phyloP scores from a whole-genome alignment of 768 basidiomycete genomes.

The Rhodotorula graminis region DNA sequence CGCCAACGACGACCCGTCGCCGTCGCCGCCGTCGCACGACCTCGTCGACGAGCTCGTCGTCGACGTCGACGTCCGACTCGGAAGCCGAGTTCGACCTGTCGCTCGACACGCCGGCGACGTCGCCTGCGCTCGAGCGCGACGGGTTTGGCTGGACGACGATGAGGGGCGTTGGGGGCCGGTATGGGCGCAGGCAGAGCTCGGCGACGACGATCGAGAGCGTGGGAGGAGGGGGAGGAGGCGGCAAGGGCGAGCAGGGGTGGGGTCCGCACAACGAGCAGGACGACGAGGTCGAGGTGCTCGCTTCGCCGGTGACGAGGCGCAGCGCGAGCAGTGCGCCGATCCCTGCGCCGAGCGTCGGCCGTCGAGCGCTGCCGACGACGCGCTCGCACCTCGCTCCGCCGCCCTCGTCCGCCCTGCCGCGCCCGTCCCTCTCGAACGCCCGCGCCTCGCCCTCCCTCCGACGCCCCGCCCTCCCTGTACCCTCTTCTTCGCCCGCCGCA shows the following conservation, averaged over 20 bases:
- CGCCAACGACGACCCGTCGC: background rate
- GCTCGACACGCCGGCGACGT: slow-evolving; percentile 6
- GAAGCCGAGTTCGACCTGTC: slow-evolving; percentile 1
- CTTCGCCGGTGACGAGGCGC: background rate
- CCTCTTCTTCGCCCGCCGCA: background rate
- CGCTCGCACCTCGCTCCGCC: background rate
- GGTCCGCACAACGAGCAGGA: no score
- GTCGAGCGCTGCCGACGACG: background rate
- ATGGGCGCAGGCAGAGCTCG: slow-evolving; percentile 10
- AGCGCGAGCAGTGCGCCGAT: background rate
- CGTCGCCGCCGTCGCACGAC: background rate
- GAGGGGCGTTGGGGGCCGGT: background rate
- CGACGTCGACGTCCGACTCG: background rate
- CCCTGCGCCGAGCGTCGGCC: background rate
- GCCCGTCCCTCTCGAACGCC: background rate
- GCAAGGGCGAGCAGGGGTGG: no score
- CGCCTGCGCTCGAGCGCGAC: background rate
- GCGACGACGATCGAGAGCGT: slow-evolving; percentile 9
- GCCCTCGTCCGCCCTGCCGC: background rate
- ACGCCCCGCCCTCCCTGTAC: background rate
- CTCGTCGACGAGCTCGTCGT: background rate
- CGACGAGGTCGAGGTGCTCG: background rate
- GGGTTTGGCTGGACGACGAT: background rate
- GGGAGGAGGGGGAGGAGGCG: no score
- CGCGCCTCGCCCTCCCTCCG: background rate